phyloP scores from a whole-genome alignment of 768 basidiomycete genomes.

The Suillus subalutaceus region DNA sequence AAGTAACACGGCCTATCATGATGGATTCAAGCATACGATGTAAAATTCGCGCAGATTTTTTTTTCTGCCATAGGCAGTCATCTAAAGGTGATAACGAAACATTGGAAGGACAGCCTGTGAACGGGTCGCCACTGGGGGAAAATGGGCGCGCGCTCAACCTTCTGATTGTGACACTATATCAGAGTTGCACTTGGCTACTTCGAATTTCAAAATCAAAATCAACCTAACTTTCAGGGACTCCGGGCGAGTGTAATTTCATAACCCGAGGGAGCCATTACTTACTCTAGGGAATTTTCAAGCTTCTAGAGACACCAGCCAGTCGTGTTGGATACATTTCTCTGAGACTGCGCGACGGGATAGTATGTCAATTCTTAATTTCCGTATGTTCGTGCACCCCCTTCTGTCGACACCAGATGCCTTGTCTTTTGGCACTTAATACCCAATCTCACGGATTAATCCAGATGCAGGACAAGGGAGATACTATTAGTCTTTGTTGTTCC shows the following conservation, averaged over 20 bases:
- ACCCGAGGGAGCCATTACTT: not conserved
- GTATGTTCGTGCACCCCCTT: not conserved
- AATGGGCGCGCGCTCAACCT: not conserved
- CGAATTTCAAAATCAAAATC: not conserved
- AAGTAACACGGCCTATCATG: not conserved
- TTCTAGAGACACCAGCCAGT: not conserved
- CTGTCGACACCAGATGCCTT: not conserved
- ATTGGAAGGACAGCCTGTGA: slow-evolving; percentile 1
- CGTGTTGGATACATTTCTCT: not conserved
- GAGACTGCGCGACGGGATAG: not conserved
- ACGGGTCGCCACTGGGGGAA: not conserved
- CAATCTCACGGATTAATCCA: not conserved
- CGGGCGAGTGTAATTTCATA: not conserved
- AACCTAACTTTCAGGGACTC: not conserved
- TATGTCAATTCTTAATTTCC: not conserved
- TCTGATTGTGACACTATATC: not conserved
- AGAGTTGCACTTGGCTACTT: not conserved
- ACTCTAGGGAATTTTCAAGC: not conserved
- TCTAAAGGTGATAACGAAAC: not conserved
- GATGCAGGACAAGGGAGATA: not conserved
- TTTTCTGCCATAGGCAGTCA: not conserved
- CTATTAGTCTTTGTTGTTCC: slow-evolving; percentile 1
- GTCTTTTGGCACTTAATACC: not conserved
- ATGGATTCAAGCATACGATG: not conserved
- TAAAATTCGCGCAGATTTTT: not conserved